These are phyloP conservation scores for Pisolithus orientalis DNA, from an alignment of 768 basidiomycete species.

Conservation along the genomic window DNA sequence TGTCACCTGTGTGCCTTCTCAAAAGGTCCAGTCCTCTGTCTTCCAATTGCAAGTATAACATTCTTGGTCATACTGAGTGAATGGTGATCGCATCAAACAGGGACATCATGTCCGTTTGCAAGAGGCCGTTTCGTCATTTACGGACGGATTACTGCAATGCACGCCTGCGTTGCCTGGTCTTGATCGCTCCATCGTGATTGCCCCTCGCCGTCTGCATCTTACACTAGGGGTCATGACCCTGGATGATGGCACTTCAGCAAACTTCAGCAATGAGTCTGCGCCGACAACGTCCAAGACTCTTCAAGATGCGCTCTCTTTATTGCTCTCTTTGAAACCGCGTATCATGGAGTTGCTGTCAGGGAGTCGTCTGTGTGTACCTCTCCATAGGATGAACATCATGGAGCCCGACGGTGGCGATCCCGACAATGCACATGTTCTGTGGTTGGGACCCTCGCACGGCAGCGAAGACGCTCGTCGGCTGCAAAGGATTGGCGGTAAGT, in stretches of 20 bases:
- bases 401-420: slow-evolving; percentile 30
- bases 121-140: slow-evolving; percentile 31
- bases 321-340: slow-evolving; percentile 30
- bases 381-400: slow-evolving; percentile 49
- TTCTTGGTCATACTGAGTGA: slow-evolving; percentile 16
- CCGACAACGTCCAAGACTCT: slow-evolving; percentile 25
- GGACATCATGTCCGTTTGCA: slow-evolving; percentile 38
- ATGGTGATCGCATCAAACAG: slow-evolving; percentile 13
- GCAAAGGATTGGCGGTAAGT: slow-evolving; percentile 29
- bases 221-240: slow-evolving; percentile 74
- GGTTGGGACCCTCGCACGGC: slow-evolving; percentile 41
- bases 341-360: slow-evolving; percentile 37
- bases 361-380: slow-evolving; percentile 29
- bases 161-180: slow-evolving; percentile 40
- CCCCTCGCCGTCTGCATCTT: slow-evolving; percentile 55
- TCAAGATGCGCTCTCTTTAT: slow-evolving; percentile 36
- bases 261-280: neutral
- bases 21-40: slow-evolving; percentile 19
- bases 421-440: slow-evolving; percentile 49
- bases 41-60: slow-evolving; percentile 27
- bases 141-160: slow-evolving; percentile 14
- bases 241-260: slow-evolving; percentile 13
- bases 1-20: slow-evolving; percentile 1
- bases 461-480: slow-evolving; percentile 26
- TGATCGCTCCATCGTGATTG: slow-evolving; percentile 53